Percentiles rank a stretch among this genome's conserved stretches.
Evolutionary conservation across 441 rosid genomes (phyloP).

Genomic region (Adansonia gregorii): DNA sequence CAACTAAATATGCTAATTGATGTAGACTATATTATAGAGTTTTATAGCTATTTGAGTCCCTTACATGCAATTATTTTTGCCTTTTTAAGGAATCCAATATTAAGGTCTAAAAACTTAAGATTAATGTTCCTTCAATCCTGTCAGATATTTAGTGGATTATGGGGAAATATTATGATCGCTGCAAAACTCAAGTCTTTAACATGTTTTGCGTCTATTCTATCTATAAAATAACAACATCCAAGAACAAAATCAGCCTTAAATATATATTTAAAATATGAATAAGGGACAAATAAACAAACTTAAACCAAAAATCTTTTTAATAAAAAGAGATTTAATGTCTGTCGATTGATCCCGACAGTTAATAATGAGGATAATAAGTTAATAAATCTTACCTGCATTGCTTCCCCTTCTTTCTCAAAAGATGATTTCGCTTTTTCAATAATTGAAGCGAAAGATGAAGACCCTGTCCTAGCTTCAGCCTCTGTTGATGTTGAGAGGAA

Average conservation of each 20-base stretch:
- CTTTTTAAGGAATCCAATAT: too few species aligned
- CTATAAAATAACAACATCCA: slow-evolving; percentile 18
- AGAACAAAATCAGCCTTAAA: slow-evolving; percentile 18
- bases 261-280: not conserved
- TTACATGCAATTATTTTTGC: too few species aligned
- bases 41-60: too few species aligned
- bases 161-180: not conserved
- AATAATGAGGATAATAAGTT: not conserved
- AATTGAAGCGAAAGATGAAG: slow-evolving; percentile 44
- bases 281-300: not conserved
- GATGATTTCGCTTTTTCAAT: slow-evolving; percentile 66
- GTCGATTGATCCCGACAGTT: too few species aligned
- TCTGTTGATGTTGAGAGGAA: slow-evolving; percentile 87
- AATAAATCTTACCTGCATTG: slow-evolving; percentile 71
- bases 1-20: too few species aligned
- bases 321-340: too few species aligned
- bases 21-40: too few species aligned
- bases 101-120: too few species aligned
- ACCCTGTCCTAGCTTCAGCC: slow-evolving; percentile 90
- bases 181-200: not conserved
- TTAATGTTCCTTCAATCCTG: slow-evolving; percentile 30
- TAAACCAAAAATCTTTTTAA: not conserved
- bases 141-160: slow-evolving; percentile 12
- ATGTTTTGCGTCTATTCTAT: not conserved
- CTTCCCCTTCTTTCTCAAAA: slow-evolving; percentile 74